Evolutionary conservation across 2,329 filamentous ascomycete genomes (phyloP), one percentile per base, ranked within the genome.

Genomic region (Plectosphaerella cucumerina): DNA sequence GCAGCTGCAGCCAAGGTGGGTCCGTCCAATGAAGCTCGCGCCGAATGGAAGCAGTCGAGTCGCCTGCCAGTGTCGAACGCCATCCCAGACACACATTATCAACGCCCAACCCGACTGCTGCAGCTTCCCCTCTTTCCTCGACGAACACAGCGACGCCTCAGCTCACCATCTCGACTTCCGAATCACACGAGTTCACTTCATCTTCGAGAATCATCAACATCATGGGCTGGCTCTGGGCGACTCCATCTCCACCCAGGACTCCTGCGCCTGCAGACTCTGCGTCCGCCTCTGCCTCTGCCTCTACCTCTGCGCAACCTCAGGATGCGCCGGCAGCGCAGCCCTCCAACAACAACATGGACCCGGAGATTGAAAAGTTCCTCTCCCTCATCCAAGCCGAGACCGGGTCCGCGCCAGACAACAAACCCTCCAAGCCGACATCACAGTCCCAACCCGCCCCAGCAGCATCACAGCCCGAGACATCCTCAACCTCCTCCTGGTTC

Each of bases 161-260:
- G 6, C 35, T 14, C 3, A 11, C 8, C 35, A 37, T n/a, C 15
- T 6, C 6, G 14, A 15, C 35, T 14, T 15, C 8, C 17, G 15
- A 37, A 37, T 17, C 15, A 18, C n/a, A 21, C 17, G 11, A 17
- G 4, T 18, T 42, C 39, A 9, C 17, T 18, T 12, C 39, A 42
- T 6, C 45, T n/a, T 33, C 46, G 31, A 44, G 37, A 34, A 17
- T 31, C 39, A 42, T 12, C 39, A 42, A 56, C 59, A 70, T 50
- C 55, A 86, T 86, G 82, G 81, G 81, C 57, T 86, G 82, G 82
- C 70, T 84, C 55, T 85, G 81, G 80, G 71, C 77, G 53, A 71
- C 69, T 6, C 56, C 67, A n/a, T 60, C 68, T 15, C 54, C 69
- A 15, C 53, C 70, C 15, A 64, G 66, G 57, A 55, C 58, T 42